Evolutionary conservation across 805 yeast species (phyloP), one percentile per base, ranked within the genome.

Genomic region (Teunomyces cretensis): DNA sequence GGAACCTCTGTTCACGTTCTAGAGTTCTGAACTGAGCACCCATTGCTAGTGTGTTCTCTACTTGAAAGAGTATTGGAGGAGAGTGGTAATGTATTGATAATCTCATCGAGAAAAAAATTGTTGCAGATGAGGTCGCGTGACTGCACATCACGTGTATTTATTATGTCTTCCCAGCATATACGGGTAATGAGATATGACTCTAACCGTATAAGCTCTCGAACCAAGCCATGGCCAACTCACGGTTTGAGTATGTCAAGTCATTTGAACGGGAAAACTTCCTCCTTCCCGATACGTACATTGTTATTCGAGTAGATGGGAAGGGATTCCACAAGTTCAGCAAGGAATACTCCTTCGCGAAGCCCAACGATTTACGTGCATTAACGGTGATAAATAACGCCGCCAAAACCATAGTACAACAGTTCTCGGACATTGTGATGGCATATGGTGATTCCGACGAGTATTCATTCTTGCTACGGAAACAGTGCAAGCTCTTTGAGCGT

Each of bases 401-500:
- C 0, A 54, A 61, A 48, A 76, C 78, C 39, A 75, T 90, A 9
- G 76, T 87, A 70, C 64, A 74, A 27, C 73, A 77, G 31, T 79
- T 88, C 33, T 79, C 86, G 7, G 98, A 94, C 50, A 76, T 88
- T 0, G 57, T 83, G 8, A 51, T 91, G 61, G 96, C 96, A 0
- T 94, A 86, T 60, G 99, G 99, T 0, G 98, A 94, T 57, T 85
- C 96, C 31, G 99, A 94, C 64, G 99, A 94, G 67, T 94, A 86
- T 61, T 84, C 92, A 11, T 92, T 92, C 62, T 77, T 92, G 4
- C 65, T 94, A 42, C 70, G 81, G 28, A 78, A 75, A 36, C 72
- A 72, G 27, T 81, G 94, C n/a, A 67, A 67, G 1, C 62, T 92
- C 48, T 92, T 85, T 57, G 96, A 91, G 52, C 72, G 98, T 56